Evolutionary conservation across 345 rosid species (phyloP).

Genomic region (Eucalyptus guilfoylei): DNA sequence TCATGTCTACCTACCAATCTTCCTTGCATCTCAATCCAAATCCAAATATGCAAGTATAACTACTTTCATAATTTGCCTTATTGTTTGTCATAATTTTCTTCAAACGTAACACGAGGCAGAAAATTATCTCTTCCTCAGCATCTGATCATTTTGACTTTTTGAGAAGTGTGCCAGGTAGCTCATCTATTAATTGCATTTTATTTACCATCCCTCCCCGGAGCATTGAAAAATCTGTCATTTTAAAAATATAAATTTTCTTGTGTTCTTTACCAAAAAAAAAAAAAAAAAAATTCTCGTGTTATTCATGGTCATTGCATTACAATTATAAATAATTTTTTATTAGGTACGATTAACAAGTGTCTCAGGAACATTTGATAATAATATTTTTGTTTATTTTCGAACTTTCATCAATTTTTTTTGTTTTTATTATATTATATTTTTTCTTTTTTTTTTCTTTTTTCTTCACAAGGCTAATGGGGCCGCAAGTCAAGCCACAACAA

Average conservation of each 20-base stretch:
- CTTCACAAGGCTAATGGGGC: too few species aligned
- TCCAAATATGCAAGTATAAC: not conserved
- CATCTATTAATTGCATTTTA: not conserved
- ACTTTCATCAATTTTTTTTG: not conserved
- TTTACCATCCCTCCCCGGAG: not conserved
- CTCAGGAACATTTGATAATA: not conserved
- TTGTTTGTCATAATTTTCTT: not conserved
- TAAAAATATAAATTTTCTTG: not conserved
- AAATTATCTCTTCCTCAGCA: not conserved
- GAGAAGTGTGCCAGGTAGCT: not conserved
- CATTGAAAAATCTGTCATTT: not conserved
- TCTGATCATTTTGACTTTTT: not conserved
- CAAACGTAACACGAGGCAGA: not conserved
- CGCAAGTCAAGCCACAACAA: fast-evolving
- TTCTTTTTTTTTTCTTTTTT: too few species aligned
- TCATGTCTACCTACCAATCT: not conserved
- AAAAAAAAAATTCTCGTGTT: too few species aligned
- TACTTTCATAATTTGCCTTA: not conserved
- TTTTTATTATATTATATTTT: too few species aligned
- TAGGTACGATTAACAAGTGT: not conserved
- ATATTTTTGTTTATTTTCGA: not conserved
- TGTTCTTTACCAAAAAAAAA: too few species aligned
- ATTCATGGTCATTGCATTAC: not conserved
- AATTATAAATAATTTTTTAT: not conserved
- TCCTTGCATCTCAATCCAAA: not conserved